Percentiles rank a stretch among this genome's conserved stretches.
Conservation (phyloP, 345 rosid genomes). For the Eutrema heterophyllum region DNA sequence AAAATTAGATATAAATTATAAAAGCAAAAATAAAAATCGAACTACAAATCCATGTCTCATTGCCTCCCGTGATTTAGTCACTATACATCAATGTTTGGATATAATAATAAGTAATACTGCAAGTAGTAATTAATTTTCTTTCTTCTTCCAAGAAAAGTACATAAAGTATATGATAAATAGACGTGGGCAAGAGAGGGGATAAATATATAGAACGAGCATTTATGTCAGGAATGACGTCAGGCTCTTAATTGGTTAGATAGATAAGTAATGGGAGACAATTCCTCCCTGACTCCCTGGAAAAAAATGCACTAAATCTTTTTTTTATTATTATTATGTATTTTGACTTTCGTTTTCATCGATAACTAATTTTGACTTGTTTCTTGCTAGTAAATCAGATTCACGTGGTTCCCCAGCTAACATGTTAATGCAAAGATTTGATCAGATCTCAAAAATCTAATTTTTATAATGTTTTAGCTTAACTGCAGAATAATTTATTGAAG, state of each 20-base stretch:
- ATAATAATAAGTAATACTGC: not conserved
- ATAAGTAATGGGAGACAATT: conserved; percentile 11
- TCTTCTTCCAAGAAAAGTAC: not conserved
- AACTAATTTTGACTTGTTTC: conserved; percentile 2
- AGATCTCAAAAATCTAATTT: not conserved
- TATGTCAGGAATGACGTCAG: conserved; percentile 26
- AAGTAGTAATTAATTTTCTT: not conserved
- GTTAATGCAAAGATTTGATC: conserved; percentile 1
- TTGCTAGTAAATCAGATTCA: conserved; percentile 12
- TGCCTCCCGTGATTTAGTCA: not conserved
- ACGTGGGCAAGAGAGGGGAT: conserved; percentile 16
- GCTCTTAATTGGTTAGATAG: not conserved
- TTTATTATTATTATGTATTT: not conserved
- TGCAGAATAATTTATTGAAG: not conserved
- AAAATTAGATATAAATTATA: too few species aligned
- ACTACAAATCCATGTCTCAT: not conserved
- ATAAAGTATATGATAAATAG: not conserved
- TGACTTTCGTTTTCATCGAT: not conserved
- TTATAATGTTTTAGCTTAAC: not conserved
- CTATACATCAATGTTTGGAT: not conserved
- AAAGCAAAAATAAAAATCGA: too few species aligned
- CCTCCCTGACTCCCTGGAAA: not conserved
- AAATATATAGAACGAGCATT: not conserved
- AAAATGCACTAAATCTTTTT: not conserved
- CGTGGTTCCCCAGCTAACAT: conserved; percentile 13